Conservation (phyloP, 139 green algal genomes). For the Tetradesmus lagerheimii region DNA sequence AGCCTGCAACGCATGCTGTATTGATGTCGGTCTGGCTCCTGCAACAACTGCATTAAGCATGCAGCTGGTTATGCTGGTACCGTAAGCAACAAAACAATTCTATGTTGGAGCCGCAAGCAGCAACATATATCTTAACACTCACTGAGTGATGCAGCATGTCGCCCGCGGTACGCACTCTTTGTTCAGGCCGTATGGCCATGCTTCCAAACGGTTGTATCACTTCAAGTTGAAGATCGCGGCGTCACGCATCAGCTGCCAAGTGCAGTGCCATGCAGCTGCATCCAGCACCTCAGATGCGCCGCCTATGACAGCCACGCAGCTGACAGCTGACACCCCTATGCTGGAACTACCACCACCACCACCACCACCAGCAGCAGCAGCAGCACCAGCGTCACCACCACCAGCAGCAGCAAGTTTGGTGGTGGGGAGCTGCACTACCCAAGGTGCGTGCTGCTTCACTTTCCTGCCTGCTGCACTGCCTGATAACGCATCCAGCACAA, state of each 20-base stretch:
- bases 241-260: background rate
- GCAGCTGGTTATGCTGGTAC: no score
- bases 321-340: background rate
- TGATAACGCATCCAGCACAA: background rate
- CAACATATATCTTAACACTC: no score
- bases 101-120: no score
- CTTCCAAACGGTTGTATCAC: no score
- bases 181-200: no score
- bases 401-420: background rate
- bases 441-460: background rate
- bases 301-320: background rate
- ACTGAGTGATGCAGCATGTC: no score
- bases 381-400: background rate
- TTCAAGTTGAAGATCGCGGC: no score
- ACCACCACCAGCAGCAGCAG: conserved; percentile 21
- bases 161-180: no score
- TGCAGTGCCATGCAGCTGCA: background rate
- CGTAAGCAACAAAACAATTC: no score
- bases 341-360: conserved; percentile 4
- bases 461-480: background rate
- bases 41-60: no score
- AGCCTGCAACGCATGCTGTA: no score
- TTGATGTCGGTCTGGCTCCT: no score
- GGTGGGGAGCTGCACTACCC: background rate
- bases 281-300: background rate